Evolutionary conservation across 306 rosid species (phyloP), one percentile per base, ranked within the genome.

Genomic region (Geum urbanum): DNA sequence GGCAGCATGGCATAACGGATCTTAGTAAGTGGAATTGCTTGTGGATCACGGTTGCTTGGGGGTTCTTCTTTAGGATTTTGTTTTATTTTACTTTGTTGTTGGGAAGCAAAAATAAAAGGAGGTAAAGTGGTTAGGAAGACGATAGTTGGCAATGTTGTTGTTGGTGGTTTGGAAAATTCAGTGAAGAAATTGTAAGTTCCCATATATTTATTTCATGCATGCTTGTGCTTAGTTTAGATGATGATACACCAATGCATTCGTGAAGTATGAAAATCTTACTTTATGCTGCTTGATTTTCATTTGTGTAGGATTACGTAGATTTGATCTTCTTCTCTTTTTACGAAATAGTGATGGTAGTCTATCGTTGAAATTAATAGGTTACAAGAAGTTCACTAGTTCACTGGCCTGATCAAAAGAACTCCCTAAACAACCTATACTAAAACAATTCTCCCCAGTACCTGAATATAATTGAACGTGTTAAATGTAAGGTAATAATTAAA

Each of bases 81-180:
- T 92, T 92, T 81, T 92, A 92, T 65, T 43, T 88, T 67, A 50
- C 86, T 0, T 49, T 92, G 52, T 71, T 88, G 63, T 59, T 88
- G 22, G 94, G 98, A 1, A 90, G 97, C 81, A 92, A 78, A 79
- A 92, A 90, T 60, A 92, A 84, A 82, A 84, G 98, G 66, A 76
- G 66, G 2, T 90, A 74, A 74, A 78, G 13, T 16, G 18, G 3
- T 2, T 52, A 15, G 20, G 45, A 45, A 22, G 41, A 12, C 37
- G 37, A 56, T 20, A 6, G 41, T 59, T 58, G 64, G 40, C 64
- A 32, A 14, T 58, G 64, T 18, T 40, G 44, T 18, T 61, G 24
- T 71, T 67, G 60, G 49, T 52, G n/a, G n/a, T 57, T 58, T 43
- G 49, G 15, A 32, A 43, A 4, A 41, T 70, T 14, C 24, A 22